These are phyloP conservation scores for Melocanna baccifera DNA, from an alignment of 176 grass and related monocot species.

Conservation along the genomic window DNA sequence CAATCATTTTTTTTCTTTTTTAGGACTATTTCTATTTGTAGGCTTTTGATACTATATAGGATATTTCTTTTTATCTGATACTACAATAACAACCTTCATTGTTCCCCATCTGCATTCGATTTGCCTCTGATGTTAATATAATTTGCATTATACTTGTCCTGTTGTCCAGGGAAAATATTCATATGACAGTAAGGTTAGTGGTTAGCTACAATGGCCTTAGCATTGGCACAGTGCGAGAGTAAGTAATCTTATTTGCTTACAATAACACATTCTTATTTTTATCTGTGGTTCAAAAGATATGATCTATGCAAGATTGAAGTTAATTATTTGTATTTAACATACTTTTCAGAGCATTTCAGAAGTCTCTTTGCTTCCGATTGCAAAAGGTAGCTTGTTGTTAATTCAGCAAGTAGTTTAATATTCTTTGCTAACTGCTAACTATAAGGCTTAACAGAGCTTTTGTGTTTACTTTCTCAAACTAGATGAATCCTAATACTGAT, in stretches of 20 bases:
- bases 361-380: constrained; percentile 59
- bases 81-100: background rate
- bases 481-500: constrained; percentile 93
- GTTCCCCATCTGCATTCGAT: background rate
- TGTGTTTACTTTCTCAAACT: constrained; percentile 1
- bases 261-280: background rate
- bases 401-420: background rate
- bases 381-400: constrained; percentile 63
- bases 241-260: constrained; percentile 38
- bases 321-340: constrained; percentile 4
- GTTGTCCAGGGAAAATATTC: constrained; percentile 79
- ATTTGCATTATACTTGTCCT: constrained; percentile 11
- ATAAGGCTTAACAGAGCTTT: background rate
- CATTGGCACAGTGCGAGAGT: constrained; percentile 74
- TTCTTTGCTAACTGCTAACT: background rate
- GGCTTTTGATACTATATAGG: background rate
- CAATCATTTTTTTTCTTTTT: background rate
- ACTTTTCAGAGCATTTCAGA: constrained; percentile 76
- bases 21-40: background rate
- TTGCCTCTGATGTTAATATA: constrained; percentile 21
- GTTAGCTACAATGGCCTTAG: constrained; percentile 91
- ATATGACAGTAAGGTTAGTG: constrained; percentile 92
- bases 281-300: constrained; percentile 6
- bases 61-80: background rate
- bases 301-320: background rate